phyloP scores from a whole-genome alignment of 768 basidiomycete species.

The Mycena albidolilacea region DNA sequence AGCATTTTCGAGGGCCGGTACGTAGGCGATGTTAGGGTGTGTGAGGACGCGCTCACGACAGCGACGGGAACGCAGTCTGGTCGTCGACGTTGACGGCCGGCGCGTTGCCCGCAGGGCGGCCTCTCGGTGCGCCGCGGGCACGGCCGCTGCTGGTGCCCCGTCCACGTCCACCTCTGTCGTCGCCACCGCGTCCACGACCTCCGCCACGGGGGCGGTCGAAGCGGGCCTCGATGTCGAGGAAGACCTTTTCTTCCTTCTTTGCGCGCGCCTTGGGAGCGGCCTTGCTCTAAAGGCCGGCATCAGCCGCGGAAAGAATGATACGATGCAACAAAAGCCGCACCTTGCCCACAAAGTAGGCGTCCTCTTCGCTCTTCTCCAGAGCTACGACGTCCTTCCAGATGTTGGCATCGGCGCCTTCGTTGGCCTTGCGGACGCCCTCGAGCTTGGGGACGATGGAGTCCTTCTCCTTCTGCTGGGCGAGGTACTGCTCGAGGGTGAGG shows the following conservation, averaged over 20 bases:
- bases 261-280: conserved; percentile 73
- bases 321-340: conserved; percentile 57
- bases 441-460: conserved; percentile 80
- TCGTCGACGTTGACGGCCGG: conserved; percentile 81
- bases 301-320: conserved; percentile 11
- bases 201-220: conserved; percentile 88
- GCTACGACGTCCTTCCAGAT: conserved; percentile 81
- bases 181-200: conserved; percentile 64
- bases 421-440: conserved; percentile 82
- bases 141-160: conserved; percentile 50
- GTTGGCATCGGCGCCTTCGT: conserved; percentile 81
- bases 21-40: conserved; percentile 13
- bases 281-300: conserved; percentile 66
- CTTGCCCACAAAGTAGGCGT: conserved; percentile 92
- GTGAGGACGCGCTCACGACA: conserved; percentile 61
- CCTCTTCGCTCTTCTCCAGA: conserved; percentile 76
- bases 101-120: conserved; percentile 51
- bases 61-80: conserved; percentile 90
- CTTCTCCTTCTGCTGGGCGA: conserved; percentile 83
- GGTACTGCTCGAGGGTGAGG: conserved; percentile 93
- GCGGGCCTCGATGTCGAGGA: conserved; percentile 91
- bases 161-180: conserved; percentile 61
- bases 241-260: conserved; percentile 93
- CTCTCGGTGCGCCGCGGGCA: conserved; percentile 53
- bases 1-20: conserved; percentile 31